Evolutionary conservation across 371 early-diverging fungal species (phyloP), one percentile per base, ranked within the genome.

Genomic region (Rhizopus sp.): DNA sequence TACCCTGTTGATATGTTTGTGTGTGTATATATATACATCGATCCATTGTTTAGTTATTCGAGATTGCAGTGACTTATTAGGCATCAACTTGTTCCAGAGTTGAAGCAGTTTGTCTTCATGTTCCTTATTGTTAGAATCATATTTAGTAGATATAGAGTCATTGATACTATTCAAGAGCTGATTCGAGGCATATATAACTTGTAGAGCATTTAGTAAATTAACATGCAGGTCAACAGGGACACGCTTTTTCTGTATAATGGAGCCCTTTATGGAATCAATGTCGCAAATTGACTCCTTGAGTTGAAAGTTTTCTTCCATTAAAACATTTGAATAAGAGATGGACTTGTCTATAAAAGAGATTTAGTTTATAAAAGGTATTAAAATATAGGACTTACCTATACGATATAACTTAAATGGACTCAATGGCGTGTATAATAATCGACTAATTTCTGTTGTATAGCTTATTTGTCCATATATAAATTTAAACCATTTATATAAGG

Each of bases 21-120:
- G 13, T 7, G 37, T n/a, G 12, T 15, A 9, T 13, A 46, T n/a
- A 40, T 52, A n/a, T n/a, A 78, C 77, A 50, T 84, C 79, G 44
- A 72, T 65, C 92, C 93, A 92, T 63, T 90, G 88, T 54, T 72
- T 70, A 5, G 85, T 74, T 15, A 82, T 56, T 15, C 91, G 63
- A 10, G 60, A 55, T 7, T 63, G 58, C 13, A 90, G 65, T 44
- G 74, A 60, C 30, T 82, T 80, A 40, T 80, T 64, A 0, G 90
- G 92, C 75, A 80, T 84, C 50, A 90, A 69, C 6, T 74, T 47
- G 1, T 82, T 74, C 92, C 92, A 93, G n/a, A 93, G 60, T 71
- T 83, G 70, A n/a, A 84, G 35, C 45, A 93, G 66, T 55, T 84
- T 83, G 55, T 77, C 63, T 60, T 91, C 92, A 60, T 92, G 90